Conservation (phyloP, 306 rosid genomes). For the Ammopiptanthus mongolicus region DNA sequence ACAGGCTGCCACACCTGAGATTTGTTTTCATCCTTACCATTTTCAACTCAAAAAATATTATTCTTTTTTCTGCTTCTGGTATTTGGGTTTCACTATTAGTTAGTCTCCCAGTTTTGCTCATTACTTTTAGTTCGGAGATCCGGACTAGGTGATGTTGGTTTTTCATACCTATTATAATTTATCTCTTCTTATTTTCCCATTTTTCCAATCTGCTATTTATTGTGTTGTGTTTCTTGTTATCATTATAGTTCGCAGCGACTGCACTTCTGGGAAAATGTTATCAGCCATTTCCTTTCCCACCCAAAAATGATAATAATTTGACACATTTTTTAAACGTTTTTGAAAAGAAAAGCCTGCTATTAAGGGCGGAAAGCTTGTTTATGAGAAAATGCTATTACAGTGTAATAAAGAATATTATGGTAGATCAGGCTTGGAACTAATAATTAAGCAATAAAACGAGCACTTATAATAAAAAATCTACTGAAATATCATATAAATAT, state of each 20-base stretch:
- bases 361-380: background rate
- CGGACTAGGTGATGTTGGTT: background rate
- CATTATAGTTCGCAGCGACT: background rate
- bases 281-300: background rate
- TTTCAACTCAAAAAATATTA: too few relatives aligned
- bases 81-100: background rate
- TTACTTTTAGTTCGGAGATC: background rate
- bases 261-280: too few relatives aligned
- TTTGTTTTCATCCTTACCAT: too few relatives aligned
- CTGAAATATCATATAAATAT: too few relatives aligned
- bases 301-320: background rate
- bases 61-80: background rate
- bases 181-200: background rate
- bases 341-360: background rate
- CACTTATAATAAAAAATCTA: too few relatives aligned
- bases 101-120: conserved; percentile 15
- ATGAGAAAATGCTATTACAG: background rate
- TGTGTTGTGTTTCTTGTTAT: background rate
- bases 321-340: background rate
- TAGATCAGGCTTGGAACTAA: background rate
- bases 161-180: background rate
- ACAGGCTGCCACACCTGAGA: background rate
- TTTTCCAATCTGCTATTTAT: background rate
- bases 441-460: too few relatives aligned
- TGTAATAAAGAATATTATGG: background rate